Conservation (phyloP, 805 yeast genomes). For the Sugiyamaella mastotermitis region DNA sequence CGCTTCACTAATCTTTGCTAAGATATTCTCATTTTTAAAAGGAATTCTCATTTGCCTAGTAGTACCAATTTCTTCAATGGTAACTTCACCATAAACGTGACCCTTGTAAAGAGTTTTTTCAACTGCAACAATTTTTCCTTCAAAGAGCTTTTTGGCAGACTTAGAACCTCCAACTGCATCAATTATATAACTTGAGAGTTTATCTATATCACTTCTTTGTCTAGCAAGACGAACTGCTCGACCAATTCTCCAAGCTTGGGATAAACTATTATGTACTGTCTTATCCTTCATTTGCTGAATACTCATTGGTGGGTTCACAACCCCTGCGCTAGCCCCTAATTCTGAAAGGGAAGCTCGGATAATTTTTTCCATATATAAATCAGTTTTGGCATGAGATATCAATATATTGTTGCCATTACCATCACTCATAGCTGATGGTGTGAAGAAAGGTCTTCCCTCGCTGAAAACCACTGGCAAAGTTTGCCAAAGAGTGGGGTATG, state of each 20-base stretch:
- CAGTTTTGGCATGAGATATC: too few relatives aligned
- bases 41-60: slow-evolving; percentile 29
- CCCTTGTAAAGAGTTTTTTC: slow-evolving; percentile 38
- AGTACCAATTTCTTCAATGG: slow-evolving; percentile 23
- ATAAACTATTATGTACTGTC: slow-evolving; percentile 33
- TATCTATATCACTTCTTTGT: slow-evolving; percentile 33
- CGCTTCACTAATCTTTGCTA: slow-evolving; percentile 27
- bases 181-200: slow-evolving; percentile 32
- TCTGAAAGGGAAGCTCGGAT: too few relatives aligned
- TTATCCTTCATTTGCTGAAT: too few relatives aligned
- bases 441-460: slow-evolving; percentile 5
- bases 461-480: slow-evolving; percentile 26
- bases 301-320: too few relatives aligned
- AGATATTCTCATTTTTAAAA: slow-evolving; percentile 44
- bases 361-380: too few relatives aligned
- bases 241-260: slow-evolving; percentile 45
- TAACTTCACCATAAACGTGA: slow-evolving; percentile 40
- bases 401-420: too few relatives aligned
- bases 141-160: slow-evolving; percentile 32
- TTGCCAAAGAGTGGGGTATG: slow-evolving; percentile 42
- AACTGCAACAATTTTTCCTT: slow-evolving; percentile 41
- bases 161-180: slow-evolving; percentile 34
- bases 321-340: too few relatives aligned
- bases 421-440: slow-evolving; percentile 19
- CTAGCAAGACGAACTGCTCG: slow-evolving; percentile 37